phyloP scores from a whole-genome alignment of 768 basidiomycete species.

The Tricholoma flavovirens region DNA sequence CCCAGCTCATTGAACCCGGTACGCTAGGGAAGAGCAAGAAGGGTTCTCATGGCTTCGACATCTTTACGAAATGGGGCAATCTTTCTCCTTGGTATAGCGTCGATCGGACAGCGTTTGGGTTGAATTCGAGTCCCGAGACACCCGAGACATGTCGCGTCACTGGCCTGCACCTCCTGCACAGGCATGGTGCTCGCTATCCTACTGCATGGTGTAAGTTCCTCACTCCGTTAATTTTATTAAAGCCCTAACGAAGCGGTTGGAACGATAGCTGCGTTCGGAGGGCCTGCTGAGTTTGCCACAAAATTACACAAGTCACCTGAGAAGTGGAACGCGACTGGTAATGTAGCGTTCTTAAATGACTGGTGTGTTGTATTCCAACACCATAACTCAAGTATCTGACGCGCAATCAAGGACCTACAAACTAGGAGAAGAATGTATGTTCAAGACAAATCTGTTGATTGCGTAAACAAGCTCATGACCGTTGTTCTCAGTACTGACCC shows the following conservation, averaged over 20 bases:
- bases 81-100: slow-evolving; percentile 84
- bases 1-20: slow-evolving; percentile 54
- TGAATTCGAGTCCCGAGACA: slow-evolving; percentile 64
- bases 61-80: slow-evolving; percentile 81
- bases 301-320: slow-evolving; percentile 49
- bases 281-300: slow-evolving; percentile 50
- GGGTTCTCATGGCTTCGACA: slow-evolving; percentile 43
- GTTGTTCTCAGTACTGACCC: slow-evolving; percentile 62
- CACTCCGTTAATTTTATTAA: slow-evolving; percentile 1
- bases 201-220: slow-evolving; percentile 53
- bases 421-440: slow-evolving; percentile 76
- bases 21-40: slow-evolving; percentile 19
- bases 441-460: background rate
- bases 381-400: background rate
- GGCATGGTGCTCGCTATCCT: slow-evolving; percentile 76
- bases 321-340: slow-evolving; percentile 59
- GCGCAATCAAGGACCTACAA: slow-evolving; percentile 66
- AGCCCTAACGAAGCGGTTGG: background rate
- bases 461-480: background rate
- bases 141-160: slow-evolving; percentile 68
- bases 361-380: slow-evolving; percentile 48
- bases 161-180: slow-evolving; percentile 73
- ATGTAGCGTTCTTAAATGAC: slow-evolving; percentile 70
- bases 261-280: slow-evolving; percentile 51
- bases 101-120: slow-evolving; percentile 55